Evolutionary conservation across 1,139 yeast genomes (phyloP), one percentile per base, ranked within the genome.

Genomic region (Pneumocystis canis): DNA sequence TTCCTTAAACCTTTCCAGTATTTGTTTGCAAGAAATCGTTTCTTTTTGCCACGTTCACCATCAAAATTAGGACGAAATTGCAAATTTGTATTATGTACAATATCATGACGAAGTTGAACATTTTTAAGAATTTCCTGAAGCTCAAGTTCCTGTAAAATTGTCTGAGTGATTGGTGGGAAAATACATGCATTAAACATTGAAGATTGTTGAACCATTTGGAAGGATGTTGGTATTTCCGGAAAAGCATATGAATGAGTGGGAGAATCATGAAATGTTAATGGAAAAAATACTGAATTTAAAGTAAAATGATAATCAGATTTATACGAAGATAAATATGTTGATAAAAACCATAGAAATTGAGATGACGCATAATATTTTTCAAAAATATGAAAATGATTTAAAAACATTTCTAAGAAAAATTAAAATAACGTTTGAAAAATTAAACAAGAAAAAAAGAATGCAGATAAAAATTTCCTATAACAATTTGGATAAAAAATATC

Each of bases 51-150:
- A 63, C 96, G 78, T 74, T 88, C 96, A 62, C 96, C 95, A 73
- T 89, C 95, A 69, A 89, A 77, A 72, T 90, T 87, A 57, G 97
- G 96, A 69, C 96, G 80, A 73, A 89, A 89, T 76, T 89, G 96
- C 65, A 90, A 79, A 71, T 87, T 89, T 20, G 97, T 95, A 75
- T 90, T 97, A 72, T 90, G 90, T 33, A 89, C 79, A 65, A 90
- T 88, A 72, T 90, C 97, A 73, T 90, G 97, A 67, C 97, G 82
- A 65, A 90, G 78, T 73, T 89, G 96, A 7, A 96, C 96, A 74
- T 90, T 90, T 72, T 87, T 87, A 70, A 90, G 79, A 64, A 92
- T 89, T 71, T 89, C 96, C 67, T 87, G 88, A 63, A 90, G 76
- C 71, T 90, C 97, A 65, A 90, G 87, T 73, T 89, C 96, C 69